Evolutionary conservation across 108 stramenopile genomes (phyloP).

Genomic region (Stephanodiscus minutulus): DNA sequence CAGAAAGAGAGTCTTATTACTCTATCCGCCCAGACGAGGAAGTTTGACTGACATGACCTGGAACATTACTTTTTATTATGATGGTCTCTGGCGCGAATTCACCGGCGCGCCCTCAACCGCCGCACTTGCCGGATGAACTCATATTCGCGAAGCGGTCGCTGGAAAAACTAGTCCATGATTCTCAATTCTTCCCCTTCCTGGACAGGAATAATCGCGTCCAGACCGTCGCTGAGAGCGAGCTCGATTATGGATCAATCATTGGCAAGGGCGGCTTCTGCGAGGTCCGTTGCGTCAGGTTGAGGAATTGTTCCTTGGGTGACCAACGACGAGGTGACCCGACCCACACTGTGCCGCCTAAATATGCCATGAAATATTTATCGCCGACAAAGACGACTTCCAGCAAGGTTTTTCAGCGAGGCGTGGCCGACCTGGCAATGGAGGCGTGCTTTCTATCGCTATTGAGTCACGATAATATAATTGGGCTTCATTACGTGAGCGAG

Average conservation of each 20-base stretch:
- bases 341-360: neutral
- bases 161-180: constrained; percentile 13
- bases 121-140: constrained; percentile 17
- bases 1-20: too few relatives aligned
- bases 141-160: constrained; percentile 16
- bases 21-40: too few relatives aligned
- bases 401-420: constrained; percentile 30
- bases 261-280: constrained; percentile 30
- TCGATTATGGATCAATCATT: constrained; percentile 3
- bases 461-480: constrained; percentile 30
- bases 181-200: neutral
- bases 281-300: constrained; percentile 6
- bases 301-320: neutral
- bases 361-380: constrained; percentile 24
- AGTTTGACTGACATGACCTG: too few relatives aligned
- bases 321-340: neutral
- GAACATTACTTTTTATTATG: too few relatives aligned
- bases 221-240: constrained; percentile 3
- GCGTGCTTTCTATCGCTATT: constrained; percentile 26
- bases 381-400: constrained; percentile 10
- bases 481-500: constrained; percentile 15
- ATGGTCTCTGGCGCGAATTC: neutral
- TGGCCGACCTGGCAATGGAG: constrained; percentile 46
- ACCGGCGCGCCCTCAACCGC: constrained; percentile 13
- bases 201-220: constrained; percentile 9